These are phyloP conservation scores for Quercus rubra DNA, from an alignment of 306 rosid genomes.

Conservation along the genomic window DNA sequence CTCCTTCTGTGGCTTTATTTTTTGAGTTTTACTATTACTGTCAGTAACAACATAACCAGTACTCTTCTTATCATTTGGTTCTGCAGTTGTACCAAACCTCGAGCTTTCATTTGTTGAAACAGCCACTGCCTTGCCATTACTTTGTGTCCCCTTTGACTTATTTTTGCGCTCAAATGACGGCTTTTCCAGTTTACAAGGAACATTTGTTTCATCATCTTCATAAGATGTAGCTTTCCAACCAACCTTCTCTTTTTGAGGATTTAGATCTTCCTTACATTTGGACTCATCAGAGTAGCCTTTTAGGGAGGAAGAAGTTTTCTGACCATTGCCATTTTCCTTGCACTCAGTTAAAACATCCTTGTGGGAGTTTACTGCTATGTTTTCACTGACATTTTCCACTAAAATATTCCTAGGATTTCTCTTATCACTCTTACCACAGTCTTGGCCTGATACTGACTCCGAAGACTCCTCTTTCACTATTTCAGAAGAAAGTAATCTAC, in stretches of 20 bases:
- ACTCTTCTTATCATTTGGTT: conserved; percentile 36
- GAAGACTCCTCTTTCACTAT: conserved; percentile 40
- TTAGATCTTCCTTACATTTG: conserved; percentile 34
- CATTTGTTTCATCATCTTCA: conserved; percentile 9
- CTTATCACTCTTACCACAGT: conserved; percentile 40
- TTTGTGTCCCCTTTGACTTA: conserved; percentile 35
- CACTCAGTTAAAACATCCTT: conserved; percentile 24
- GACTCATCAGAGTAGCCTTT: conserved; percentile 25
- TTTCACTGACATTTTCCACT: conserved; percentile 29
- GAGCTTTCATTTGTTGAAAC: conserved; percentile 34
- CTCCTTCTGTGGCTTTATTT: conserved; percentile 37
- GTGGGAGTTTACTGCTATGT: conserved; percentile 17
- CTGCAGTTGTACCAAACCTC: conserved; percentile 32
- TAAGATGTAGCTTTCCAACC: conserved; percentile 26
- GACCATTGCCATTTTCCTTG: conserved; percentile 28
- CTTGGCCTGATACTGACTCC: conserved; percentile 52
- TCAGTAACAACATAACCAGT: conserved; percentile 26
- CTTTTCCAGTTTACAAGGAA: conserved; percentile 24
- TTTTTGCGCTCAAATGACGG: conserved; percentile 32
- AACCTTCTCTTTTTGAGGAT: conserved; percentile 29
- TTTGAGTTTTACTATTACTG: conserved; percentile 39
- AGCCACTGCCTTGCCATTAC: conserved; percentile 23
- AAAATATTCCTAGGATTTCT: conserved; percentile 31
- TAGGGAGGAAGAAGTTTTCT: conserved; percentile 20
- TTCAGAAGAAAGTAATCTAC: conserved; percentile 29